Conservation (phyloP, 2,329 filamentous ascomycete genomes). For the Xylariaceae sp. region DNA sequence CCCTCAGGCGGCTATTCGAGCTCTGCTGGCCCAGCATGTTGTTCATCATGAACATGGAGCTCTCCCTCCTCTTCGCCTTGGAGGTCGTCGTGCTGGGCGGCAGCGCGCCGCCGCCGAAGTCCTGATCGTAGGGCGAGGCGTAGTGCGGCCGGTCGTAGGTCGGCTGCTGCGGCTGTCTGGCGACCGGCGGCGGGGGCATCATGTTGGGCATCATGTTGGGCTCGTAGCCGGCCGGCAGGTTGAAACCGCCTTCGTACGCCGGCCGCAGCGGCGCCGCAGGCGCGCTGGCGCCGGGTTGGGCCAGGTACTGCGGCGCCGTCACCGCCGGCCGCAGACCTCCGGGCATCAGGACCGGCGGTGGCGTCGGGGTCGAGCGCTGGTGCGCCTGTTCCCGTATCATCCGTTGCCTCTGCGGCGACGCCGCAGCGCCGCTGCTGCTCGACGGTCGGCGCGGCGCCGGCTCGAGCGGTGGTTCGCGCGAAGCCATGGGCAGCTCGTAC, state of each 20-base stretch:
- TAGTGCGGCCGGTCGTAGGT: slow-evolving; percentile 32
- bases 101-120: slow-evolving; percentile 21
- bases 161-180: slow-evolving; percentile 14
- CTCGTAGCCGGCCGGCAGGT: slow-evolving; percentile 29
- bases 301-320: slow-evolving; percentile 37
- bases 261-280: slow-evolving; percentile 27
- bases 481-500: slow-evolving; percentile 47
- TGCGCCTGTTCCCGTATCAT: slow-evolving; percentile 35
- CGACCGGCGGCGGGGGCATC: too few relatives aligned
- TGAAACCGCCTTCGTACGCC: slow-evolving; percentile 38
- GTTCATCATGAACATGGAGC: slow-evolving; percentile 46
- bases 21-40: slow-evolving; percentile 41
- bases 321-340: slow-evolving; percentile 27
- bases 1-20: slow-evolving; percentile 46
- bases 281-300: slow-evolving; percentile 26
- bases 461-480: slow-evolving; percentile 17
- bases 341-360: slow-evolving; percentile 30
- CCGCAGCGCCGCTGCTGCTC: slow-evolving; percentile 37
- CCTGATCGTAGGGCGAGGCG: slow-evolving; percentile 21
- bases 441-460: slow-evolving; percentile 38
- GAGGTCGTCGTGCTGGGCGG: slow-evolving; percentile 28
- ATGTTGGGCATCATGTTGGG: slow-evolving; percentile 12
- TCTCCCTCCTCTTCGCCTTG: slow-evolving; percentile 49
- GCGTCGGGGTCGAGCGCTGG: slow-evolving; percentile 40
- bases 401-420: slow-evolving; percentile 45